Evolutionary conservation across 1,139 yeast species (phyloP).

Genomic region (Candida neerlandica): DNA sequence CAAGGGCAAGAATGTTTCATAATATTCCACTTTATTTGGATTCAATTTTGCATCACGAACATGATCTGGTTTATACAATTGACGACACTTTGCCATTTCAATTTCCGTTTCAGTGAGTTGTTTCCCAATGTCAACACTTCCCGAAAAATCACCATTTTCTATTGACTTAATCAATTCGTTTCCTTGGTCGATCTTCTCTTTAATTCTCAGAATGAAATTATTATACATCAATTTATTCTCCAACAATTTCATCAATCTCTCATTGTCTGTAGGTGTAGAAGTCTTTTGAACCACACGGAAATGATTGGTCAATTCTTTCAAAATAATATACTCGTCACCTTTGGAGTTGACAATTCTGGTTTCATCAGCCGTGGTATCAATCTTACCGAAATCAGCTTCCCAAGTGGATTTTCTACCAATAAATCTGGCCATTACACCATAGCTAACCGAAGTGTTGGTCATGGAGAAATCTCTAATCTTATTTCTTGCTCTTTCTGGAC

Average conservation of each 20-base stretch:
- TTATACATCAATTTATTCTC: conserved; percentile 27
- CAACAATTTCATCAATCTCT: conserved; percentile 20
- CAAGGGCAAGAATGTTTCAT: conserved; percentile 19
- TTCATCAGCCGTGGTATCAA: conserved; percentile 15
- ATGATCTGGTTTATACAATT: conserved; percentile 20
- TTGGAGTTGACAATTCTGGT: conserved; percentile 36
- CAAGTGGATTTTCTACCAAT: conserved; percentile 37
- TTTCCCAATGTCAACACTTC: conserved; percentile 19
- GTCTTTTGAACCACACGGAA: conserved; percentile 35
- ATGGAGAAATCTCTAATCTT: conserved; percentile 25
- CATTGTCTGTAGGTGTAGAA: conserved; percentile 13
- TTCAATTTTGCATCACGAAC: conserved; percentile 16
- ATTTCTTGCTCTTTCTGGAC: conserved; percentile 16
- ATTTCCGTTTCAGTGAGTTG: conserved; percentile 21
- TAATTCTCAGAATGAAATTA: conserved; percentile 29
- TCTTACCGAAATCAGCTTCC: conserved; percentile 19
- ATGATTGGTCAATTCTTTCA: conserved; percentile 32
- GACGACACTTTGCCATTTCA: conserved; percentile 23
- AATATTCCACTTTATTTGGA: conserved; percentile 14
- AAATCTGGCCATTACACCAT: conserved; percentile 43
- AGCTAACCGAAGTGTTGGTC: conserved; percentile 35
- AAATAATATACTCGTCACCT: conserved; percentile 47
- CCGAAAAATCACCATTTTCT: conserved; percentile 17
- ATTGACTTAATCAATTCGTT: conserved; percentile 22
- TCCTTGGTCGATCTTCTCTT: conserved; percentile 31